Evolutionary conservation across 257 asterid genomes (phyloP).

Genomic region (Jasminum sambac): DNA sequence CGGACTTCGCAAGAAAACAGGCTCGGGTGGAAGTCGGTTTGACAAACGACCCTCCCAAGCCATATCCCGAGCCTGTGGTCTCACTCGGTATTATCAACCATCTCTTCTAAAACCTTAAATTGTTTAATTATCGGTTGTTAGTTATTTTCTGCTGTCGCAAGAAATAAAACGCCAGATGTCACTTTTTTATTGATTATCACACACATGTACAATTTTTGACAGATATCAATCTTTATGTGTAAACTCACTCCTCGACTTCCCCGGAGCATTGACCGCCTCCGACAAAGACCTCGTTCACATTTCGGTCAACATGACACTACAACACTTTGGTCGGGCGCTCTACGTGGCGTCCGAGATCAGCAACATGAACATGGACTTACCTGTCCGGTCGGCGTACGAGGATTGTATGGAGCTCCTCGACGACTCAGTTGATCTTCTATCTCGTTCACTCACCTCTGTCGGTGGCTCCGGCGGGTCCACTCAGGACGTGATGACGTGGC

Average conservation of each 20-base stretch:
- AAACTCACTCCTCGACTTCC: constrained; percentile 62
- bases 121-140: no score
- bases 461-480: constrained; percentile 39
- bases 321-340: constrained; percentile 59
- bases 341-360: constrained; percentile 57
- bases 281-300: constrained; percentile 86
- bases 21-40: constrained; percentile 27
- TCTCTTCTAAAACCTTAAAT: neutral
- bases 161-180: no score
- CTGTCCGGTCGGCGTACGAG: constrained; percentile 72
- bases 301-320: constrained; percentile 80
- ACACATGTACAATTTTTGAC: neutral
- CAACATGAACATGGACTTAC: constrained; percentile 60
- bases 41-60: constrained; percentile 60
- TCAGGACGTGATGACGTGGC: constrained; percentile 89
- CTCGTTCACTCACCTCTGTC: constrained; percentile 58
- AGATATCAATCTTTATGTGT: constrained; percentile 60
- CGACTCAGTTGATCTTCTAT: constrained; percentile 71
- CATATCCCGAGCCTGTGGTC: constrained; percentile 69
- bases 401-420: constrained; percentile 86
- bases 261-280: constrained; percentile 78
- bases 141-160: no score
- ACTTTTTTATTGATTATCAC: no score
- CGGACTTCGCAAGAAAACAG: constrained; percentile 33
- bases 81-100: constrained; percentile 33